Percentiles rank a stretch among this genome's conserved stretches.
phyloP scores from a whole-genome alignment of 106 monocot species.

The Dioscorea dumetorum region DNA sequence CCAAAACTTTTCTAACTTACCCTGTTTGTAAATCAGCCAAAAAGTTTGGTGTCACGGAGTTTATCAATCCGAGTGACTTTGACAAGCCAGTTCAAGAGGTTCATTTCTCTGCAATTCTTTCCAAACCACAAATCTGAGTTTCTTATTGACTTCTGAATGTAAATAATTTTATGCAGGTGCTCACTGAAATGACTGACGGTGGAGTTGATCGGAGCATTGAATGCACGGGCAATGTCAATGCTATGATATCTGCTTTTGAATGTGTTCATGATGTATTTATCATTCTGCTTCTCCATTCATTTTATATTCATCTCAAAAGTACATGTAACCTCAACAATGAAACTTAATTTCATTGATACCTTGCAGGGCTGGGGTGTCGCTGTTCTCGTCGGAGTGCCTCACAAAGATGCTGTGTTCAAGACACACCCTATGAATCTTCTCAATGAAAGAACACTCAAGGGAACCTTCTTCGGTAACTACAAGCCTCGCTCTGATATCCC shows the following conservation, averaged over 20 bases:
- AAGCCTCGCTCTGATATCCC: conserved; percentile 4
- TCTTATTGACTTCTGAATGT: no score
- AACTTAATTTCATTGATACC: background rate
- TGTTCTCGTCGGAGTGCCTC: conserved; percentile 7
- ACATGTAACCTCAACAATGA: no score
- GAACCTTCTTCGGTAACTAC: conserved; percentile 8
- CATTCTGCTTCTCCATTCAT: background rate
- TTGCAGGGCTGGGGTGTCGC: conserved; percentile 10
- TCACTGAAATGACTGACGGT: conserved; percentile 8
- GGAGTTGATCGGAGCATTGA: conserved; percentile 12
- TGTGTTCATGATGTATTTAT: conserved; percentile 7
- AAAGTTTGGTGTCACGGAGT: conserved; percentile 10
- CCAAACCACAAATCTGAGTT: no score
- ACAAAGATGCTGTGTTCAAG: background rate
- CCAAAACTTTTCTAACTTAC: no score
- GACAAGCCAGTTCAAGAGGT: conserved; percentile 2
- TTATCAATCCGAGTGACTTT: conserved; percentile 9
- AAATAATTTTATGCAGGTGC: background rate
- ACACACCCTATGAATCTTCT: conserved; percentile 9
- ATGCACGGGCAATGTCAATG: conserved; percentile 6
- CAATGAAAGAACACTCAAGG: conserved; percentile 8
- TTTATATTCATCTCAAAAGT: background rate
- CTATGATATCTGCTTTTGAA: conserved; percentile 6
- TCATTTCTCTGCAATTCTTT: no score
- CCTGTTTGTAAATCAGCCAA: conserved; percentile 1